Base-by-base conservation (phyloP, 345 rosid genomes). In the Lagerstroemia speciosa region DNA sequence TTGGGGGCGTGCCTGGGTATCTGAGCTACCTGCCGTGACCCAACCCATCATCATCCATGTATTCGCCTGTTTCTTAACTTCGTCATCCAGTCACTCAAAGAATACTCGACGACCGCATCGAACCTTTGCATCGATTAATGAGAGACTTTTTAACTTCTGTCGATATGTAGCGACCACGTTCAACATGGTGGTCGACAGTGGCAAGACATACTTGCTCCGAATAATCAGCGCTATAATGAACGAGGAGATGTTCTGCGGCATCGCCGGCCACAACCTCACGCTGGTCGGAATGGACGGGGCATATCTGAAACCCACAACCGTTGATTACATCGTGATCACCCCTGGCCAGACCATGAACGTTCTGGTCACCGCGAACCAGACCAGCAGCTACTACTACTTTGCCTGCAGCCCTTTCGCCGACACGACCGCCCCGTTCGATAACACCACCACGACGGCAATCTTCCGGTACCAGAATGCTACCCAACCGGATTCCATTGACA, bases 261-360 rank as follows among this genome's bases (percentile, higher is more conserved):
- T 82, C 10, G 78, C 86, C 9, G 26, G 69, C 10, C 86, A 82
- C 64, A 71, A 50, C 71, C 40, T 75, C 22, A 71, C 61, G 2
- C 52, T 75, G 0, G 83, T 82, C 0, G 81, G 81, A 20, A 65
- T 46, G 38, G 86, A 82, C 43, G 83, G 67, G 3, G 78, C 78
- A 30, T 81, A 81, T 57, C 29, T 72, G 0, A 78, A 76, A 31
- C 85, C 80, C 0, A 6, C 72, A 14, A 64, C 50, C 6, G 65
- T 74, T 7, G 12, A 66, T 2, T 68, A 70, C 70, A 20, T 78
- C 15, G 58, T 58, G 40, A 72, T 77, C 10, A n/a, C 78, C 12
- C 74, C 82, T 0, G 85, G 85, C 0, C 83, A 79, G 65, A 76
- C 83, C 24, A 66, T 77, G 37, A 80, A 82, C 38, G 74, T 71